phyloP scores from a whole-genome alignment of 1,284 basidiomycete genomes.

The Meira miltonrushii region DNA sequence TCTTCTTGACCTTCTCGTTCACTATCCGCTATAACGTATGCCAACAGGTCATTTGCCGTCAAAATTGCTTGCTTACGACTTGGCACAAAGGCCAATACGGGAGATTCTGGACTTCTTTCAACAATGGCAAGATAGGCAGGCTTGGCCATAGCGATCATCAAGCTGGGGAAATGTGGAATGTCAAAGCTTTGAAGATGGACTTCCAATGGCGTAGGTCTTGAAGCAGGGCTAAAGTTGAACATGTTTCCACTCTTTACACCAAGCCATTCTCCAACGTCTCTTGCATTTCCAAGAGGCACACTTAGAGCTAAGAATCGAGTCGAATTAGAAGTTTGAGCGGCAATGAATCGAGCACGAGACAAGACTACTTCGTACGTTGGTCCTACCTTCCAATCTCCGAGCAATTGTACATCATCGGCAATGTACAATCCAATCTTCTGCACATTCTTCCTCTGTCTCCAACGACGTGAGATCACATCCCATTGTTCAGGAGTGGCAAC shows the following conservation, averaged over 20 bases:
- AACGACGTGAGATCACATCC: slow-evolving; percentile 92
- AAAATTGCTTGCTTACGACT: slow-evolving; percentile 87
- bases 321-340: slow-evolving; percentile 84
- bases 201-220: slow-evolving; percentile 90
- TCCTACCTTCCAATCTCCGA: slow-evolving; percentile 79
- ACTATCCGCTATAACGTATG: slow-evolving; percentile 83
- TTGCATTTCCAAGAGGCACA: slow-evolving; percentile 90
- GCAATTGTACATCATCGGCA: slow-evolving; percentile 88
- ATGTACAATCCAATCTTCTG: slow-evolving; percentile 88
- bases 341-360: slow-evolving; percentile 87
- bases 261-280: slow-evolving; percentile 96
- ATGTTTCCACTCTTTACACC: slow-evolving; percentile 80
- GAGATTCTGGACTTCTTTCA: slow-evolving; percentile 79
- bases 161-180: slow-evolving; percentile 91
- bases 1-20: slow-evolving; percentile 56
- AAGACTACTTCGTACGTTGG: slow-evolving; percentile 94
- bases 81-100: slow-evolving; percentile 87
- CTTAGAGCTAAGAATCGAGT: slow-evolving; percentile 90
- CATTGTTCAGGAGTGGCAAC: slow-evolving; percentile 86
- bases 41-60: slow-evolving; percentile 84
- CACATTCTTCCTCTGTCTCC: slow-evolving; percentile 95
- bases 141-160: slow-evolving; percentile 99
- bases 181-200: slow-evolving; percentile 93
- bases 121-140: slow-evolving; percentile 89
- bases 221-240: slow-evolving; percentile 95